Percentiles rank a stretch among this genome's conserved stretches.
phyloP scores from a whole-genome alignment of 2,329 filamentous ascomycete species.

The Penicillium sp. region DNA sequence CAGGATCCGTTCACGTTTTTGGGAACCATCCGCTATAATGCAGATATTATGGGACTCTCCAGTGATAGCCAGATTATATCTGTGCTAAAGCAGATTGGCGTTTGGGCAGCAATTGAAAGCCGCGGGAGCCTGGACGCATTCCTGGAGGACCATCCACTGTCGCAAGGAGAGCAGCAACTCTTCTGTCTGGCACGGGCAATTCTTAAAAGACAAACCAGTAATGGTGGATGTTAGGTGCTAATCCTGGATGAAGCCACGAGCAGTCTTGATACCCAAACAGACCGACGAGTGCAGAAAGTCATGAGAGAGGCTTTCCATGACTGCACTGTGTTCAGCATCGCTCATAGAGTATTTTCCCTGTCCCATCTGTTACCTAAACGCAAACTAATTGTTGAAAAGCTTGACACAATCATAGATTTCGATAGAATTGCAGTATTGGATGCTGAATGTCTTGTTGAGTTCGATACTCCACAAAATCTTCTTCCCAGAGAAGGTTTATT shows the following conservation, averaged over 20 bases:
- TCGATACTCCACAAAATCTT: neutral
- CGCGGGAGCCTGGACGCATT: neutral
- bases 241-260: neutral
- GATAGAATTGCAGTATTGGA: neutral
- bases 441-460: neutral
- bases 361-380: too few species aligned
- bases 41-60: neutral
- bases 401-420: neutral
- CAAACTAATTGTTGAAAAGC: neutral
- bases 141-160: neutral
- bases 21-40: neutral
- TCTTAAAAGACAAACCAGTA: neutral
- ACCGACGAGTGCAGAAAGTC: neutral
- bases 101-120: neutral
- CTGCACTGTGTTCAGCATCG: neutral
- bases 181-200: neutral
- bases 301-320: neutral
- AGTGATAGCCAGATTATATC: neutral
- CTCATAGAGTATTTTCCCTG: neutral
- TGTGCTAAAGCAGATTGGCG: neutral
- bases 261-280: neutral
- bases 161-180: neutral
- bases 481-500: neutral
- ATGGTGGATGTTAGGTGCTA: neutral
- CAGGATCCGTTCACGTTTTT: neutral